Evolutionary conservation across 345 rosid genomes (phyloP).

Genomic region (Hibiscus tridactylites): DNA sequence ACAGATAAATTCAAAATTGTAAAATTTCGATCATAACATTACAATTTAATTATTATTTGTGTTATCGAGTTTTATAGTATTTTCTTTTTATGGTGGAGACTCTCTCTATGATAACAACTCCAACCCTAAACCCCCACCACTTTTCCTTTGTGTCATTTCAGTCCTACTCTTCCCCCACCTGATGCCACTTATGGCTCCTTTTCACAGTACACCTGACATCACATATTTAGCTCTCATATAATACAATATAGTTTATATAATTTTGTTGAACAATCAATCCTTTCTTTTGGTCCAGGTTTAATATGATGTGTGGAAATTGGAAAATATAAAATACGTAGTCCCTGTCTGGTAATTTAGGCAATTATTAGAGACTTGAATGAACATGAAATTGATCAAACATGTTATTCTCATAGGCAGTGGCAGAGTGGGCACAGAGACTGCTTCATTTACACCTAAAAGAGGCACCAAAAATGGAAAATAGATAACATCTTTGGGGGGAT

Average conservation of each 20-base stretch:
- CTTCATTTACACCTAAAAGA: background rate
- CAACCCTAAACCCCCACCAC: background rate
- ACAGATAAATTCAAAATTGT: too few species aligned
- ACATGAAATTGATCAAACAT: background rate
- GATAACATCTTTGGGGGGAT: background rate
- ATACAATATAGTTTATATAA: background rate
- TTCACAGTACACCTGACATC: background rate
- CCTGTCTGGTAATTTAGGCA: too few species aligned
- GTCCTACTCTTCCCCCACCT: background rate
- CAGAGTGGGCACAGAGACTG: background rate
- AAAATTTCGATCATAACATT: too few species aligned
- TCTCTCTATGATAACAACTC: background rate
- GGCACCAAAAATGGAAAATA: background rate
- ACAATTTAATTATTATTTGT: too few species aligned
- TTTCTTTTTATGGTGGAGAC: background rate
- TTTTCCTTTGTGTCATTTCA: background rate
- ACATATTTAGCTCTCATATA: background rate
- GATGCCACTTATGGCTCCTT: background rate
- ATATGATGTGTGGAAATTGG: too few species aligned
- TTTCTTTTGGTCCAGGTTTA: background rate
- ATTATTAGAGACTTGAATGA: background rate
- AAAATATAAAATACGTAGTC: background rate
- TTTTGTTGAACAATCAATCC: background rate
- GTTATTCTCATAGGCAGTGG: background rate
- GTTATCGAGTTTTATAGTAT: too few species aligned